Evolutionary conservation across 2,329 filamentous ascomycete genomes (phyloP), one percentile per base, ranked within the genome.

Genomic region (Fusarium tjaetaba): DNA sequence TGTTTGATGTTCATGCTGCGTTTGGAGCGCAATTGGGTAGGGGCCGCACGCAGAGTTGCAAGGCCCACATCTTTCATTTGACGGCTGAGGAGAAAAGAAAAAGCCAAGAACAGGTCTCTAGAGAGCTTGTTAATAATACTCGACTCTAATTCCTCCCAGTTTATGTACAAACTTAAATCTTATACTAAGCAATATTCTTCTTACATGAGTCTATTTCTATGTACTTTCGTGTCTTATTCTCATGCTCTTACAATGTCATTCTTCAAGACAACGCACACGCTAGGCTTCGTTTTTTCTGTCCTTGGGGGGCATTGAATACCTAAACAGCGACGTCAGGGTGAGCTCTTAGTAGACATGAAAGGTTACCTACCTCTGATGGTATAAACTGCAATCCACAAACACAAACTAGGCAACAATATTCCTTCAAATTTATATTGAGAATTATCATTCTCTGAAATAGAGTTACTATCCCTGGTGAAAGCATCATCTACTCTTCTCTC

Each of bases 61-160:
- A 39, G 71, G 49, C 61, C 71, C 66, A 73, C 71, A 73, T 60
- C 20, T 39, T 67, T 52, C 30, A 15, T 24, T 42, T 42, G 32
- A 22, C 10, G 26, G 34, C 16, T 38, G 51, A 36, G 24, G 10
- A 36, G 32, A 36, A 36, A 38, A 26, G 6, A 38, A 52, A 52
- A 38, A 26, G 32, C 9, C 32, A 36, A 38, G 18, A 53, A 52
- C 26, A 30, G 30, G 30, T 30, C 30, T 30, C 30, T 30, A 20
- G 11, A 34, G 32, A 52, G 32, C 13, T 38, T 52, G 32, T 22
- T 7, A 16, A 52, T 20, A 20, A 38, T 20, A 26, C 32, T 53
- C 24, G 14, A 22, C 24, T 38, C 24, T 8, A 22, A 53, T 16
- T 38, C 24, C 18, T 53, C 18, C 34, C 7, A 53, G 24, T 36